These are phyloP conservation scores for Microsporum audouinii DNA, from an alignment of 2,329 filamentous ascomycete genomes.

Conservation along the genomic window DNA sequence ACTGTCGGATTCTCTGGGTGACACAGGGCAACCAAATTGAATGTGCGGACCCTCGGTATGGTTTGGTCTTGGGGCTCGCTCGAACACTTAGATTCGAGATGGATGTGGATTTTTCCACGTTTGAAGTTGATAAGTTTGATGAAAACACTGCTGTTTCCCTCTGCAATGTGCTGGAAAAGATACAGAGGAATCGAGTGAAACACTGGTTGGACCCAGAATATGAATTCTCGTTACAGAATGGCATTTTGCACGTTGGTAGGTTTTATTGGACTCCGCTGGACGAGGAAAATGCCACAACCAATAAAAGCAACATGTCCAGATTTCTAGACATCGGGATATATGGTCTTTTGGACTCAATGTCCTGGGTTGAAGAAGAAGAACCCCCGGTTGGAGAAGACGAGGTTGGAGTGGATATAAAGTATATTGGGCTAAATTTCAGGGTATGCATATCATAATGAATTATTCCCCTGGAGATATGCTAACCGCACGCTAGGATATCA, in stretches of 20 bases:
- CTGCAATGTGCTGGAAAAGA: not conserved
- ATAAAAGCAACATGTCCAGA: not conserved
- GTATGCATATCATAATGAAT: too few relatives aligned
- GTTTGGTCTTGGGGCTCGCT: conserved; percentile 1
- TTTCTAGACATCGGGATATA: not conserved
- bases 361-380: not conserved
- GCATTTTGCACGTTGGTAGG: not conserved
- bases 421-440: not conserved
- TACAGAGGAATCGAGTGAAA: not conserved
- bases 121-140: conserved; percentile 6
- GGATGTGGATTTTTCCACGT: conserved; percentile 3
- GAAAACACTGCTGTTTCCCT: not conserved
- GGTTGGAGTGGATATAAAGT: not conserved
- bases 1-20: conserved; percentile 10
- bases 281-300: conserved; percentile 2
- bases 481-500: not conserved
- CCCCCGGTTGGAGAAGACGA: not conserved
- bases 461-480: too few relatives aligned
- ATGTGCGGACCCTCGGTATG: conserved; percentile 7
- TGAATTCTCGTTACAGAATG: conserved; percentile 5
- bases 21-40: not conserved
- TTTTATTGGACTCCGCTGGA: conserved; percentile 1
- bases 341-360: not conserved
- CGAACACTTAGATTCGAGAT: conserved; percentile 7
- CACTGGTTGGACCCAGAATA: not conserved